Evolutionary conservation across 2,329 filamentous ascomycete species (phyloP), one percentile per base, ranked within the genome.

Genomic region (Penicillium sp.): DNA sequence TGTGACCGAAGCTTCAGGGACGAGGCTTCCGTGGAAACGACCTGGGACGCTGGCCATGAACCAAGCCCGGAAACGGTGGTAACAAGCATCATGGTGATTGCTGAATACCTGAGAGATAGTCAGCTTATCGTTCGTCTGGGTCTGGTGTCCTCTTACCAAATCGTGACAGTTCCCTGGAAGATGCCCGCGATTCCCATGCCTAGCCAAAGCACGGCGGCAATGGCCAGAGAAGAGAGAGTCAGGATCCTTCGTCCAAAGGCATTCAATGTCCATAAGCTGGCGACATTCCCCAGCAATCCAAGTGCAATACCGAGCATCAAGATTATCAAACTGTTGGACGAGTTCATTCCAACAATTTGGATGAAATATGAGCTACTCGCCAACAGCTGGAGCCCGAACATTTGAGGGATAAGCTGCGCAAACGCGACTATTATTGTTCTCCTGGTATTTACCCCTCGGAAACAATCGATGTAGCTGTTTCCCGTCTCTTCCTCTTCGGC

Each of bases 181-280:
- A 71, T 77, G 2, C 79, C 78, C 0, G 75, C 72, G 16, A 81
- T 71, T 3, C 79, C 79, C 65, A 79, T 75, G 2, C 64, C 67
- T 1, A 73, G 53, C 76, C 77, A 81, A 2, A 80, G 54, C 3
- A 72, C 50, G 1, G 64, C 54, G 2, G 71, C 59, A 8, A 69
- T 52, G 1, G 48, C 43, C 4, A 80, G 59, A 0, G 74, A 75
- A 1, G 46, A 44, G 2, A 79, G 22, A n/a, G 73, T 72, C 2
- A 80, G 64, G 3, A 53, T 58, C 4, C 79, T 65, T 13, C 78
- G 67, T 0, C 74, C 77, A 29, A 79, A 60, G 4, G 63, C 64
- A 11, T 74, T 70, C 36, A 80, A 58, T 0, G 76, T 58, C 77
- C 77, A 81, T 16, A 81, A 67, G 0, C 75, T 73, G 1, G 67